Base-by-base conservation (phyloP, 305 asterid genomes). In the Fraxinus angustifolia region DNA sequence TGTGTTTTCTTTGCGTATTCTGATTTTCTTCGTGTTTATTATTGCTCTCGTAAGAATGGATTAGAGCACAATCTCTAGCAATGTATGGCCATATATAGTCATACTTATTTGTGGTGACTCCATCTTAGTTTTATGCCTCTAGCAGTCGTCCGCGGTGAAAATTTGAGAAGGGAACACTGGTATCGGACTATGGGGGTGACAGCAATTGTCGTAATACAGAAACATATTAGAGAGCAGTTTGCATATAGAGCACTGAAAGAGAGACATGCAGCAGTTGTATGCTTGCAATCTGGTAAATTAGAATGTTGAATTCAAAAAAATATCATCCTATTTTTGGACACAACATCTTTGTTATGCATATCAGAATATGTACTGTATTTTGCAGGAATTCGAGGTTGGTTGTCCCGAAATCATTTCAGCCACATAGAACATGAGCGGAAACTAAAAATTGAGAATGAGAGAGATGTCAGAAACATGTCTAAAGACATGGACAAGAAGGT, bases 71-170 rank as follows among this genome's bases (percentile, higher is more conserved):
- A 56, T 48, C 26, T 11, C 21, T 48, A 3, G 7, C 17, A 11
- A 8, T 45, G 12, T 42, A 4, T 12, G 50, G 4, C 3, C 50
- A 3, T 76, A 3, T 76, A 8, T 36, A 36, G 73, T 23, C 8
- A 26, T 10, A 67, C 17, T 67, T 28, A 4, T 28, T 28, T 67
- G 36, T 30, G 36, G 31, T 73, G 56, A 80, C 33, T 76, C 73
- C 19, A 17, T 30, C 35, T 11, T 16, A 26, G 14, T 40, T 4
- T 7, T 83, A 19, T 6, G 35, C 60, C 1, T 71, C 3, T 14
- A 76, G 90, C 89, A 92, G 98, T 89, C 82, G 87, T 89, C 50
- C 97, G 98, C 0, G 96, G 95, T 33, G 91, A 90, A 82, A 90
- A 80, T 35, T 86, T 84, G 56, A 85, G 98, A 80, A 89, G 81